Percentiles rank a stretch among this genome's conserved stretches.
Conservation (phyloP, 129 eudicot genomes). For the Smallanthus sonchifolius region DNA sequence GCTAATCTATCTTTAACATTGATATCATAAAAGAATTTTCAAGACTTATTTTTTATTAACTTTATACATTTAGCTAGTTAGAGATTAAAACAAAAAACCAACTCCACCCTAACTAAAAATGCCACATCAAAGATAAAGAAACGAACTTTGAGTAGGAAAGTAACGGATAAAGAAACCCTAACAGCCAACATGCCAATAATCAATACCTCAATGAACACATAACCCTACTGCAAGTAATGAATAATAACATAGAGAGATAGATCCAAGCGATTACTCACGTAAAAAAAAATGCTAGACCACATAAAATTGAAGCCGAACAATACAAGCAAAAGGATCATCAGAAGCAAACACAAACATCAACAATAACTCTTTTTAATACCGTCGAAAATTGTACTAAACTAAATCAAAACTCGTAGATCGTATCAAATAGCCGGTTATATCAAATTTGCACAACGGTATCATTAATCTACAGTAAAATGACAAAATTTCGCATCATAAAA, state of each 20-base stretch:
- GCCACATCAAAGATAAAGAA: not conserved
- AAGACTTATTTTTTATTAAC: not conserved
- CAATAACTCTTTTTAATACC: not conserved
- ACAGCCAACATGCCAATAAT: not conserved
- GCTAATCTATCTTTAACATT: not conserved
- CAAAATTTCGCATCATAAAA: not conserved
- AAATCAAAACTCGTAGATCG: not conserved
- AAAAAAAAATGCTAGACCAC: not conserved
- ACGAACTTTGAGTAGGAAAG: conserved; percentile 49
- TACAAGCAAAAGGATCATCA: not conserved
- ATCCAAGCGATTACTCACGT: too few species aligned
- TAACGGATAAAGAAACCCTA: conserved; percentile 35
- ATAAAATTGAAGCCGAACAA: not conserved
- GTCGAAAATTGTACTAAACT: not conserved
- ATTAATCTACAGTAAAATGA: not conserved
- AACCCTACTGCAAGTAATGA: too few species aligned
- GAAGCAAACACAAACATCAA: not conserved
- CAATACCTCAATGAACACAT: not conserved
- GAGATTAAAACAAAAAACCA: not conserved
- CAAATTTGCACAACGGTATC: not conserved
- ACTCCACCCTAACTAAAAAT: too few species aligned
- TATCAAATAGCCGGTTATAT: not conserved
- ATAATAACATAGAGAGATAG: too few species aligned
- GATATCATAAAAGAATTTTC: not conserved
- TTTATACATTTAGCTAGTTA: not conserved